phyloP scores from a whole-genome alignment of 2,329 filamentous ascomycete genomes.

The Aspergillus thermomutatus region DNA sequence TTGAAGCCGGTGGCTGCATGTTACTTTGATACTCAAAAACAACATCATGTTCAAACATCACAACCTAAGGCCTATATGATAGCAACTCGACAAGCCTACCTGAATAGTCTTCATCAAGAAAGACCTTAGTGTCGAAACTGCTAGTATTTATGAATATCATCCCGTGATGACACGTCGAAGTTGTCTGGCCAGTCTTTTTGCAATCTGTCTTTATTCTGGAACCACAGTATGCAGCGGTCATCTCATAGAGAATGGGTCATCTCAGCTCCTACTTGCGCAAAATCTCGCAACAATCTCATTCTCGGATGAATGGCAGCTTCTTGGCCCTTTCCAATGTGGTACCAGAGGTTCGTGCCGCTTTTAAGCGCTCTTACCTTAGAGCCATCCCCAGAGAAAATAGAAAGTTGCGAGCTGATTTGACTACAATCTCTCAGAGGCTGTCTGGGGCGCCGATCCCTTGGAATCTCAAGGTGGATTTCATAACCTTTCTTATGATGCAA shows the following conservation, averaged over 20 bases:
- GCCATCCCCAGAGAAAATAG: neutral
- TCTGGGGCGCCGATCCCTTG: conserved; percentile 59
- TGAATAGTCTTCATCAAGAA: neutral
- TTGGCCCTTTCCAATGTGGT: conserved; percentile 58
- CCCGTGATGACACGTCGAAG: neutral
- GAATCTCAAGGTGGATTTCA: conserved; percentile 53
- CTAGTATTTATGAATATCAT: neutral
- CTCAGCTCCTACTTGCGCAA: conserved; percentile 5
- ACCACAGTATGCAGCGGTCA: neutral
- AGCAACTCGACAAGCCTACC: neutral
- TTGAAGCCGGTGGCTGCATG: neutral
- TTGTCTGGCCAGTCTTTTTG: neutral
- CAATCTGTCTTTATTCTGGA: neutral
- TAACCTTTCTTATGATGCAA: conserved; percentile 41
- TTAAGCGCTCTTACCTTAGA: neutral
- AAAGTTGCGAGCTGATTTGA: conserved; percentile 1
- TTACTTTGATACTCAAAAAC: neutral
- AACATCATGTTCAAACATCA: neutral
- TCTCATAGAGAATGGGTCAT: neutral
- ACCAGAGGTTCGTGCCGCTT: conserved; percentile 49
- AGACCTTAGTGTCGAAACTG: neutral
- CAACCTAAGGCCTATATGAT: neutral
- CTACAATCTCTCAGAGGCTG: conserved; percentile 43
- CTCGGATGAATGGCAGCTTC: conserved; percentile 46
- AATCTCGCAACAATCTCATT: conserved; percentile 14